These are phyloP conservation scores for Gleditsia sinensis DNA, from an alignment of 306 rosid genomes.

Conservation along the genomic window DNA sequence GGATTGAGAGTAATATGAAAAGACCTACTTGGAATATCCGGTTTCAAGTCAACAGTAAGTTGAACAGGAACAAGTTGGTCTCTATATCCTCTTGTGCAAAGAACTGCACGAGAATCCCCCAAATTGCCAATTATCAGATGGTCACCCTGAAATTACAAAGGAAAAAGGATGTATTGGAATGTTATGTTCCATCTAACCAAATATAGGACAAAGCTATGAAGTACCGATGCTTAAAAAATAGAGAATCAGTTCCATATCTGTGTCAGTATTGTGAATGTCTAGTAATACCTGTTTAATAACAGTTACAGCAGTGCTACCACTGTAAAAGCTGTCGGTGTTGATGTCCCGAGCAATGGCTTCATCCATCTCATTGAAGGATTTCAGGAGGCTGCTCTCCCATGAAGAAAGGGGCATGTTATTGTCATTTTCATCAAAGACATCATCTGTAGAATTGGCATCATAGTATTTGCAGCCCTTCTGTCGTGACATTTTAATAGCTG, in stretches of 20 bases:
- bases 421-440: background rate
- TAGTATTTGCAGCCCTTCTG: constrained; percentile 31
- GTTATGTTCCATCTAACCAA: background rate
- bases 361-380: constrained; percentile 72
- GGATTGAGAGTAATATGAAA: background rate
- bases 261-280: no score
- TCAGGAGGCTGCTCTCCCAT: constrained; percentile 72
- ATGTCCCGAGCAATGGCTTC: constrained; percentile 57
- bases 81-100: constrained; percentile 69
- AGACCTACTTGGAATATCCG: constrained; percentile 72
- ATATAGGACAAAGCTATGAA: no score
- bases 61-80: constrained; percentile 66
- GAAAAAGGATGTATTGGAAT: background rate
- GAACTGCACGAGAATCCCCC: constrained; percentile 96
- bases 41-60: constrained; percentile 89
- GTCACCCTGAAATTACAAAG: constrained; percentile 59
- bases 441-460: constrained; percentile 35
- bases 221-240: no score
- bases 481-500: constrained; percentile 56
- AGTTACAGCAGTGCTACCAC: constrained; percentile 88
- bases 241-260: no score
- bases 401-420: constrained; percentile 49
- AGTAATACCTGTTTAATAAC: constrained; percentile 73
- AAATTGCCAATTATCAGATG: constrained; percentile 72
- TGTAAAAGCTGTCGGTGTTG: constrained; percentile 72